Base-by-base conservation (phyloP, 2,329 filamentous ascomycete species). In the Paecilomyces sp. region DNA sequence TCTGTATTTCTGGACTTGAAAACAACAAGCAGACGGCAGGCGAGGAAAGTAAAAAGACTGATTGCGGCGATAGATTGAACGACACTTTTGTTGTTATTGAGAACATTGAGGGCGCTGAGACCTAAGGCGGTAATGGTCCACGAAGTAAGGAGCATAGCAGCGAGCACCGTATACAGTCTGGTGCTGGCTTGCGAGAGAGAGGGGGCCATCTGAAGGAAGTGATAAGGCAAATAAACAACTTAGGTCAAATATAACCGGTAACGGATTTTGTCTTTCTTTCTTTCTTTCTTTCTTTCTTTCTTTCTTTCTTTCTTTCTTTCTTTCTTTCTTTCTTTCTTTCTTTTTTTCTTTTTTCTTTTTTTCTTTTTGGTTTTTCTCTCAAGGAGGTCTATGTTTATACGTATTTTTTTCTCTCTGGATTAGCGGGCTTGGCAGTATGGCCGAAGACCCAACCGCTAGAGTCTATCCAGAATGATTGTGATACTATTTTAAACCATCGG, bases 31-130 rank as follows among this genome's bases (percentile, higher is more conserved):
- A 64, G 54, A 2, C 65, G 63, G 22, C 61, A 61, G 12, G 59
- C 13, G n/a, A 65, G 57, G n/a, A 62, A 66, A 3, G 63, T 66
- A 50, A 66, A 54, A 7, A 66, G 60, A 31, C 62, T 65, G 57
- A 59, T 59, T 12, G 61, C 63, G 54, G 60, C 61, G 33, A 60
- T 50, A n/a, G 51, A 54, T 31, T 57, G 57, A 22, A 61, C 34
- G 31, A 55, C 7, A 3, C 30, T 59, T 2, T 52, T n/a, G 58
- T 41, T 41, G 15, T n/a, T n/a, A n/a, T 47, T 47, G 41, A 47
- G 41, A 2, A 47, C 41, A 47, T 22, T 47, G n/a, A 47, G 41
- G 41, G 41, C n/a, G n/a, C n/a, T 47, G 41, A 47, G 41, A 5
- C 41, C 41, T 47, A 47, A 47, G 8, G 41, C 41, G 13, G 41